Evolutionary conservation across 1,284 basidiomycete species (phyloP).

Genomic region (Nidula niveotomentosa): DNA sequence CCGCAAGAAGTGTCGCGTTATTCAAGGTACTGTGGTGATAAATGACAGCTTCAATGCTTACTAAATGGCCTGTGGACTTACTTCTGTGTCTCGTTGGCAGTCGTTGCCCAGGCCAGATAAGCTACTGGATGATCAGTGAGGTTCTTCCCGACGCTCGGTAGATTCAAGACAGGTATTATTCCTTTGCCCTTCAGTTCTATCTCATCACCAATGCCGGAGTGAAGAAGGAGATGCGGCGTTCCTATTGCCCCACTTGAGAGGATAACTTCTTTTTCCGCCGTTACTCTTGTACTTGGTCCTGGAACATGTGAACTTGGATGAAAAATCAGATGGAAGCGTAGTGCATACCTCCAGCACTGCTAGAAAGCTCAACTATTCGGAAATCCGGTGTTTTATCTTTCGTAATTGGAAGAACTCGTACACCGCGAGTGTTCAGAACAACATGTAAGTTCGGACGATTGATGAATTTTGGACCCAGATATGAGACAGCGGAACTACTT

Average conservation of each 20-base stretch:
- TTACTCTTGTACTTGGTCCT: not conserved
- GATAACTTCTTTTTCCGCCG: conserved; percentile 17
- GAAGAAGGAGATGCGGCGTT: conserved; percentile 19
- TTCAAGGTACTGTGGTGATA: conserved; percentile 15
- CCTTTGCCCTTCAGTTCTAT: conserved; percentile 10
- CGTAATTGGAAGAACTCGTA: conserved; percentile 28
- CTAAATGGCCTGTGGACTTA: not conserved
- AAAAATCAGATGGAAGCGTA: not conserved
- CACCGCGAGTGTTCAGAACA: conserved; percentile 28
- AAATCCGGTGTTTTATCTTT: conserved; percentile 22
- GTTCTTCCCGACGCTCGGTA: conserved; percentile 21
- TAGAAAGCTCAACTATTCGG: conserved; percentile 26
- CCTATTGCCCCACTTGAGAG: conserved; percentile 20
- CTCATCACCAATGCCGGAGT: conserved; percentile 22
- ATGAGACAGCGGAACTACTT: conserved; percentile 20
- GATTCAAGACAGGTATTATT: conserved; percentile 14
- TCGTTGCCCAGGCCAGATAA: conserved; percentile 17
- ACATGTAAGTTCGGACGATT: conserved; percentile 20
- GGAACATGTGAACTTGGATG: not conserved
- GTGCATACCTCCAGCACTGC: conserved; percentile 10
- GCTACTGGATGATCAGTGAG: conserved; percentile 26
- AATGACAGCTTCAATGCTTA: too few species aligned
- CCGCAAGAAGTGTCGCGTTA: conserved; percentile 11
- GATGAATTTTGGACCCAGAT: conserved; percentile 13
- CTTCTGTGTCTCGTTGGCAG: conserved; percentile 6